Evolutionary conservation across 1,139 yeast genomes (phyloP), one percentile per base, ranked within the genome.

Genomic region (Saccharomyces pastorianus): DNA sequence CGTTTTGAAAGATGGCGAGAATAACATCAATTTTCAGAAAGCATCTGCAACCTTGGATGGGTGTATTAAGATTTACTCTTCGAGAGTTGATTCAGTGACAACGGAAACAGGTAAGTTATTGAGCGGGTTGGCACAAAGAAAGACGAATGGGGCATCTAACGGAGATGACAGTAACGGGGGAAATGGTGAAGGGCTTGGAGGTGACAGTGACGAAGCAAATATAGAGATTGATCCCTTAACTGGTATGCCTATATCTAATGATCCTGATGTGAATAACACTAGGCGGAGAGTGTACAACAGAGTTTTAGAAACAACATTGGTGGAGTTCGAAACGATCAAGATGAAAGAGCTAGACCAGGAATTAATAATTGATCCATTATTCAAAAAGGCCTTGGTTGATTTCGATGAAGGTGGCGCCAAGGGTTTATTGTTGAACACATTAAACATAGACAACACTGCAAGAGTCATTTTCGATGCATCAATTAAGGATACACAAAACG

Each of bases 361-460:
- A 62, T 72, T 88, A 29, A 79, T 85, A 7, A 85, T 89, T 51
- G 97, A 91, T 69, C 97, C 97, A 0, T 75, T 91, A 51, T 89
- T 91, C 71, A 85, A 88, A 59, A 89, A 89, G 64, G 91, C 95
- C 51, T 76, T 91, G 51, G 88, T 96, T 0, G 96, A 90, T 58
- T 91, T 90, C 64, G 97, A 91, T 68, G 96, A 91, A 71, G 96
- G 97, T 41, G 97, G 98, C 5, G 91, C 97, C 8, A 88, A 85
- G 64, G 87, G 96, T 53, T 73, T 91, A 55, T 72, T 91, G 51
- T 72, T 89, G 62, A 90, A 89, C 61, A 82, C 91, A 1, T 76
- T 91, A 54, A 62, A 69, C 53, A 61, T 70, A 31, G 75, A 73
- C 54, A 55, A 57, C 2, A 56, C 66, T 4, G 64, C 66, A 2